Conservation (phyloP, 2,329 filamentous ascomycete genomes). For the Arthrobotrys conoides region DNA sequence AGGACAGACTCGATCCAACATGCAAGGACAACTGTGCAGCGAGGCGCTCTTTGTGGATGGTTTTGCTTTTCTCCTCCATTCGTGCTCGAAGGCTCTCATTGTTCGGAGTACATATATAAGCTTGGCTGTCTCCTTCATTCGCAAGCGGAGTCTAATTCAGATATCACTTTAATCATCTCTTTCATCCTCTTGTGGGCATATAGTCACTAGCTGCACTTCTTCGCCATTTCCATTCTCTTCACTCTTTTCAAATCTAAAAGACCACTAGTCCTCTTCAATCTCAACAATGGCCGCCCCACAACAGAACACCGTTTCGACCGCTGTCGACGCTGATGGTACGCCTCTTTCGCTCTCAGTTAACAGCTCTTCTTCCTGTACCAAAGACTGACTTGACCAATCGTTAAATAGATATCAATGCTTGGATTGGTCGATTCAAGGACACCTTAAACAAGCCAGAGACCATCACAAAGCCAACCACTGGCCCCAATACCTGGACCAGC, state of each 20-base stretch:
- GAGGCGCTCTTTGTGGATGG: conserved; percentile 26
- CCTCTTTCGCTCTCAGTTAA: neutral
- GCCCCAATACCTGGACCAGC: conserved; percentile 46
- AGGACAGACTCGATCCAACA: conserved; percentile 42
- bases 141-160: conserved; percentile 12
- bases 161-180: conserved; percentile 29
- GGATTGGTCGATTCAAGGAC: conserved; percentile 59
- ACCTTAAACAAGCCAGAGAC: conserved; percentile 59
- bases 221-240: conserved; percentile 39
- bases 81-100: conserved; percentile 51
- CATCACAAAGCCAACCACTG: conserved; percentile 59
- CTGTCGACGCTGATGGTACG: conserved; percentile 53
- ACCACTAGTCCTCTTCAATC: conserved; percentile 5
- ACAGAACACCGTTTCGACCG: conserved; percentile 53
- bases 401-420: conserved; percentile 50
- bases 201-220: conserved; percentile 9
- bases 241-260: conserved; percentile 38
- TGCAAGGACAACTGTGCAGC: conserved; percentile 53
- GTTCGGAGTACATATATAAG: conserved; percentile 41
- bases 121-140: conserved; percentile 39
- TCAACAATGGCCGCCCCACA: conserved; percentile 49
- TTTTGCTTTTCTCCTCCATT: conserved; percentile 38
- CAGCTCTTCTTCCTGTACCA: neutral
- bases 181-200: conserved; percentile 26
- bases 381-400: neutral